Base-by-base conservation (phyloP, 495 filamentous ascomycete species). In the Hyaloscypha hepaticicola region DNA sequence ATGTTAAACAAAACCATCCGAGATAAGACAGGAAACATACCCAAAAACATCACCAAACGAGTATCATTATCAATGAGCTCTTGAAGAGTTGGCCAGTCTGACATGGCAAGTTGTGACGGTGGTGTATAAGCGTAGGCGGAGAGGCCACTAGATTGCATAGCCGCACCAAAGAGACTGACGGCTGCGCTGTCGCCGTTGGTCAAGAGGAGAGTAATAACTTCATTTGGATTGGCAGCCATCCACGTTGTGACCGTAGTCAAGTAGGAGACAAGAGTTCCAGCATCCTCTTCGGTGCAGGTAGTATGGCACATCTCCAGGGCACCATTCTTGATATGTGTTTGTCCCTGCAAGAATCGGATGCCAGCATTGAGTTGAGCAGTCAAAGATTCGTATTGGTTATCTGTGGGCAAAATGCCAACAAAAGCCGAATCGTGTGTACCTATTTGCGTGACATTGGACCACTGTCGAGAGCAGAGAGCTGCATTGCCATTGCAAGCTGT, bases 401-500 rank as follows among this genome's bases (percentile, higher is more conserved):
- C 82, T 1, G 73, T 90, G 89, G 71, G 89, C 85, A 70, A 80
- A 70, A 33, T 72, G 51, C 80, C 78, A 25, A 86, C 84, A 72
- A 98, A 98, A 22, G 92, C 90, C 3, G 68, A 70, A 50, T 70
- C 68, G 51, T 71, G 82, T 16, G 90, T 88, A 24, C 88, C 90
- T 3, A 98, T 86, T 72, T 91, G 80, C 60, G 93, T 95, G 73
- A 98, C 90, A 74, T 97, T 95, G 77, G 89, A 90, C 72, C 94
- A 98, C 61, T 85, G 86, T 53, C 92, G 83, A 8, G 72, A 74
- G 76, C 94, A 98, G 70, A 96, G 87, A 72, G 96, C 91, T n/a
- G 85, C 76, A 69, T 94, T 90, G 73, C 85, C 83, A 74, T 98
- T 98, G 81, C 94, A 98, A 3, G 27, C 56, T 25, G 22, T 52